Percentiles rank a stretch among this genome's conserved stretches.
Evolutionary conservation across 768 basidiomycete genomes (phyloP).

Genomic region (Gloeopeniophorella convolvens): DNA sequence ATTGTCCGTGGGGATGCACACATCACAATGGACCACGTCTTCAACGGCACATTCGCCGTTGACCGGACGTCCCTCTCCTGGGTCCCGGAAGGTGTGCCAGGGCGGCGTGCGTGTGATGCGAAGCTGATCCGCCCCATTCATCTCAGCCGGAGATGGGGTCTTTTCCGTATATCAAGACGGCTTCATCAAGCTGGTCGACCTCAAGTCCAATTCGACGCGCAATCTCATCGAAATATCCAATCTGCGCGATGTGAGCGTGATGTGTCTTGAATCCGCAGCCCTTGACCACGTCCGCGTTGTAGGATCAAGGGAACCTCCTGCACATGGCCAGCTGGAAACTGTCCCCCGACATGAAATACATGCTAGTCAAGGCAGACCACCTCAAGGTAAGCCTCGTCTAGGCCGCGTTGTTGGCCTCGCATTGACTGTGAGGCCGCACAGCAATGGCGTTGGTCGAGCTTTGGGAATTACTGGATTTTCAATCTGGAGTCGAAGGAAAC

Average conservation of each 20-base stretch:
- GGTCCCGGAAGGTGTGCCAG: constrained; percentile 80
- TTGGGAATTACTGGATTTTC: constrained; percentile 93
- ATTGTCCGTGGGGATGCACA: constrained; percentile 49
- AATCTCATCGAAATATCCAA: constrained; percentile 52
- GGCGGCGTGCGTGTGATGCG: background rate
- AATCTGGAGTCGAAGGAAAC: constrained; percentile 63
- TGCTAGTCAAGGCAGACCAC: constrained; percentile 72
- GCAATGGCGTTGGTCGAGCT: constrained; percentile 94
- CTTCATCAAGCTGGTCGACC: constrained; percentile 72
- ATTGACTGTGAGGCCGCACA: constrained; percentile 26
- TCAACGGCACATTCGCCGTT: constrained; percentile 80
- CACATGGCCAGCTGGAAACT: constrained; percentile 63
- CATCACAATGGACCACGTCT: constrained; percentile 84
- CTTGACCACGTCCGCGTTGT: constrained; percentile 12
- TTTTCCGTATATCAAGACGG: constrained; percentile 60
- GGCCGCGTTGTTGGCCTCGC: constrained; percentile 18
- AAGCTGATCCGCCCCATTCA: constrained; percentile 7
- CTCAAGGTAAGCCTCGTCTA: constrained; percentile 47
- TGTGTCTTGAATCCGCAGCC: constrained; percentile 1
- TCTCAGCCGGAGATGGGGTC: constrained; percentile 86
- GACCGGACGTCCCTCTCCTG: constrained; percentile 54
- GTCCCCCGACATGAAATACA: constrained; percentile 86
- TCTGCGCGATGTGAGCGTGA: constrained; percentile 53
- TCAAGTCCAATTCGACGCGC: constrained; percentile 65
- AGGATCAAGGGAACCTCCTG: constrained; percentile 54